These are phyloP conservation scores for Gloeostereum incarnatum DNA, from an alignment of 768 basidiomycete genomes.

Conservation along the genomic window DNA sequence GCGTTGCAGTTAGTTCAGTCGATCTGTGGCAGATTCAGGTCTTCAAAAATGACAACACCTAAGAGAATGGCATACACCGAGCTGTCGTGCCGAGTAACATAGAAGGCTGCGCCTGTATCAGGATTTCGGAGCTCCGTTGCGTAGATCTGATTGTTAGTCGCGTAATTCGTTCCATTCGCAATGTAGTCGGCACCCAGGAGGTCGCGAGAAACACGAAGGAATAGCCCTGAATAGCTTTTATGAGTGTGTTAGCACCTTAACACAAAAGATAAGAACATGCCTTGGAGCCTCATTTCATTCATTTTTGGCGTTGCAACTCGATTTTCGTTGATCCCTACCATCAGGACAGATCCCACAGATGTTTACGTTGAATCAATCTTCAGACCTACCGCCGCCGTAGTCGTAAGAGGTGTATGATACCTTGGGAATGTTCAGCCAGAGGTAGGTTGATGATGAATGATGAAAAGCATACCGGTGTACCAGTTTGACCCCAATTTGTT, in stretches of 20 bases:
- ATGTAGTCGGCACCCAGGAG: conserved; percentile 32
- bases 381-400: conserved; percentile 38
- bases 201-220: conserved; percentile 42
- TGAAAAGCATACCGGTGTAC: conserved; percentile 47
- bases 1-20: conserved; percentile 31
- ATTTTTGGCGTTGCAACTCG: conserved; percentile 37
- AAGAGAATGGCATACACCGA: conserved; percentile 22
- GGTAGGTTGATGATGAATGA: too few species aligned
- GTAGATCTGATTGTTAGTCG: conserved; percentile 31
- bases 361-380: too few species aligned
- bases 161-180: conserved; percentile 41
- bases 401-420: too few species aligned
- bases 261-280: too few species aligned
- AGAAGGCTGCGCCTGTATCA: conserved; percentile 34
- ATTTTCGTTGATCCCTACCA: conserved; percentile 40
- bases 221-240: conserved; percentile 24
- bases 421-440: too few species aligned
- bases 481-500: conserved; percentile 54
- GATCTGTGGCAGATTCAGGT: conserved; percentile 21
- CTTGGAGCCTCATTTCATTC: conserved; percentile 47
- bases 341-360: too few species aligned
- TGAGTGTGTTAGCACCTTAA: background rate
- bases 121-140: conserved; percentile 38
- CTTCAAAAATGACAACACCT: background rate
- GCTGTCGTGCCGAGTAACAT: conserved; percentile 35